A percentile compares a stretch with the other conserved stretches of the same genome.
Evolutionary conservation across 495 filamentous ascomycete species (phyloP).

Genomic region (Hypomontagnella monticulosa): DNA sequence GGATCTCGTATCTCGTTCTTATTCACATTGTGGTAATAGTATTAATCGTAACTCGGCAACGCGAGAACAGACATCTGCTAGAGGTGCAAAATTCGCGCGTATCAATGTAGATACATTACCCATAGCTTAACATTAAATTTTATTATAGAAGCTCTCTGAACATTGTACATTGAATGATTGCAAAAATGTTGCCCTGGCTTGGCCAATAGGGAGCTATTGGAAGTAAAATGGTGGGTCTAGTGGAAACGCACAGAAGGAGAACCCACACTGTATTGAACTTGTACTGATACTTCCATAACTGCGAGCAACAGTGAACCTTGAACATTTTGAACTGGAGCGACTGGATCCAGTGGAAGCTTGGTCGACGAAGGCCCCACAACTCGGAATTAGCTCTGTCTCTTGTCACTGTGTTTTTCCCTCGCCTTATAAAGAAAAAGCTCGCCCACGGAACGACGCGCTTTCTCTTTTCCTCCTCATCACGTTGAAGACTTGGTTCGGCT

Average conservation of each 20-base stretch:
- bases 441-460: slow-evolving; percentile 46
- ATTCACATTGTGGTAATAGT: not conserved
- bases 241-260: slow-evolving; percentile 23
- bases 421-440: slow-evolving; percentile 46
- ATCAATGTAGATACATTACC: slow-evolving; percentile 1
- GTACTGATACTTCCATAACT: slow-evolving; percentile 36
- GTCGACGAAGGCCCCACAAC: slow-evolving; percentile 32
- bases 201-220: slow-evolving; percentile 34
- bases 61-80: not conserved
- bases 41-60: not conserved
- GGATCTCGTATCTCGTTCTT: not conserved
- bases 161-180: too few relatives aligned
- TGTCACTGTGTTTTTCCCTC: slow-evolving; percentile 36
- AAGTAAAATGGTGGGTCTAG: slow-evolving; percentile 1
- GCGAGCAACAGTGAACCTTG: too few relatives aligned
- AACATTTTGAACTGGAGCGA: not conserved
- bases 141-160: slow-evolving; percentile 1
- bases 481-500: slow-evolving; percentile 49
- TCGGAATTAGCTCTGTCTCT: slow-evolving; percentile 42
- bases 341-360: slow-evolving; percentile 35
- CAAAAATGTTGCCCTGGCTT: slow-evolving; percentile 28
- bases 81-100: slow-evolving; percentile 31
- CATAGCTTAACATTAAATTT: slow-evolving; percentile 19
- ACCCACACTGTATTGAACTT: slow-evolving; percentile 30
- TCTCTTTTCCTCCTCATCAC: slow-evolving; percentile 44